Evolutionary conservation across 2,329 filamentous ascomycete species (phyloP).

Genomic region (Pyrenophora seminiperda): DNA sequence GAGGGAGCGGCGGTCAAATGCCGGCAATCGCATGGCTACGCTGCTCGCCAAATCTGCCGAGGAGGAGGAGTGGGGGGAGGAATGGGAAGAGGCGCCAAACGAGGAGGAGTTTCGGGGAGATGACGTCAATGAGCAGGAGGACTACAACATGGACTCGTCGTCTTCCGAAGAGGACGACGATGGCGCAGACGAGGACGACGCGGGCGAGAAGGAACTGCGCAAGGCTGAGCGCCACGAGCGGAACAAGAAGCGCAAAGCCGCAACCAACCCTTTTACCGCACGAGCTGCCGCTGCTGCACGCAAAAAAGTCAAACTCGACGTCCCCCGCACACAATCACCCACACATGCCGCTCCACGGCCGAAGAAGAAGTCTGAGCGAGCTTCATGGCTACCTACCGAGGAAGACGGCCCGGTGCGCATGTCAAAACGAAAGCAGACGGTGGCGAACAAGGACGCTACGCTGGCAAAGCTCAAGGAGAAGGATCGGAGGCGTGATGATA

Average conservation of each 20-base stretch:
- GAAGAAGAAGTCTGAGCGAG: slow-evolving; percentile 73
- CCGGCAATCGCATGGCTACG: slow-evolving; percentile 50
- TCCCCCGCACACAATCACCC: slow-evolving; percentile 49
- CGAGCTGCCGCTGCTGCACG: slow-evolving; percentile 46
- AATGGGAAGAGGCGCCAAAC: slow-evolving; percentile 71
- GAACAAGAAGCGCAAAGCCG: slow-evolving; percentile 77
- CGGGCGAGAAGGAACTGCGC: slow-evolving; percentile 86
- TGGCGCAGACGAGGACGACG: slow-evolving; percentile 73
- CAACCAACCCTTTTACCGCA: slow-evolving; percentile 52
- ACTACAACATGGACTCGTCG: slow-evolving; percentile 79
- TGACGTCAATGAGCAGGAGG: slow-evolving; percentile 62
- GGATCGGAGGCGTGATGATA: slow-evolving; percentile 71
- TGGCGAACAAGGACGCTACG: slow-evolving; percentile 61
- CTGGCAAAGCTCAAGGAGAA: slow-evolving; percentile 76
- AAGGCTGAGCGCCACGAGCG: slow-evolving; percentile 70
- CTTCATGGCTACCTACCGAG: slow-evolving; percentile 69
- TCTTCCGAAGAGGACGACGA: slow-evolving; percentile 77
- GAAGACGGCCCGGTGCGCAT: slow-evolving; percentile 67
- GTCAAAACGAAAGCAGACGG: slow-evolving; percentile 66
- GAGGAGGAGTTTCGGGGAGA: slow-evolving; percentile 59
- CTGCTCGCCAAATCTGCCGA: slow-evolving; percentile 42
- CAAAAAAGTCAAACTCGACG: slow-evolving; percentile 47
- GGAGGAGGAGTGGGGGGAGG: slow-evolving; percentile 47
- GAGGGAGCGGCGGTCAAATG: slow-evolving; percentile 47
- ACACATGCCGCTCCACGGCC: slow-evolving; percentile 54